phyloP scores from a whole-genome alignment of 2,329 filamentous ascomycete genomes.

The Fusarium poae region DNA sequence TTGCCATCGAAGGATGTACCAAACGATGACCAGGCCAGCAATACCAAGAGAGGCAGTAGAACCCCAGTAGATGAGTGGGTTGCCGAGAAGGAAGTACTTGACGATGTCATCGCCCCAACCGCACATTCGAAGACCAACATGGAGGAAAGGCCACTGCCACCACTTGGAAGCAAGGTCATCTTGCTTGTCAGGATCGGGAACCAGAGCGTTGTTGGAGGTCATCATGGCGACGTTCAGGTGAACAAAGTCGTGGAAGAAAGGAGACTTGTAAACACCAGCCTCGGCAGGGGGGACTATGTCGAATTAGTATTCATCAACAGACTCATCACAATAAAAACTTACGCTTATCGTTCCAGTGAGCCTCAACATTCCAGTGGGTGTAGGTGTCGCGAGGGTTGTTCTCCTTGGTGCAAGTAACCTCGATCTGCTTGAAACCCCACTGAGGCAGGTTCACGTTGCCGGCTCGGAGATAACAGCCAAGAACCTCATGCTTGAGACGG shows the following conservation, averaged over 20 bases:
- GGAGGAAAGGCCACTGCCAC: constrained; percentile 98
- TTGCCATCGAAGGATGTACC: constrained; percentile 96
- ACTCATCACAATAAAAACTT: constrained; percentile 58
- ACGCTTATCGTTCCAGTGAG: constrained; percentile 93
- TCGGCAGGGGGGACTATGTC: constrained; percentile 85
- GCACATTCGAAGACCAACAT: constrained; percentile 98
- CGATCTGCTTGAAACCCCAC: constrained; percentile 99
- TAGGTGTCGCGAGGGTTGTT: constrained; percentile 94
- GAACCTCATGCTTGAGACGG: constrained; percentile 82
- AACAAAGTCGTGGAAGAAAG: constrained; percentile 97
- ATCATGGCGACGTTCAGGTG: constrained; percentile 99
- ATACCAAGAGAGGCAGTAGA: constrained; percentile 83
- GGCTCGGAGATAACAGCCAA: constrained; percentile 94
- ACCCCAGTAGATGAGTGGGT: constrained; percentile 96
- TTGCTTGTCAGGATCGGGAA: constrained; percentile 98
- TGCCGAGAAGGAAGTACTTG: constrained; percentile 98
- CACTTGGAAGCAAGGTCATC: constrained; percentile 96
- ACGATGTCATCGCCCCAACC: constrained; percentile 95
- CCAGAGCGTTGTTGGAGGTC: constrained; percentile 98
- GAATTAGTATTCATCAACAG: constrained; percentile 23
- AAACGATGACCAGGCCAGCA: constrained; percentile 78
- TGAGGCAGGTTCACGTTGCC: constrained; percentile 97
- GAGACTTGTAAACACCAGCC: constrained; percentile 93
- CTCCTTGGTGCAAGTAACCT: constrained; percentile 92
- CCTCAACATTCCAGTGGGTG: constrained; percentile 99